Evolutionary conservation across 495 filamentous ascomycete genomes (phyloP).

Genomic region (Aspergillus hancockii): DNA sequence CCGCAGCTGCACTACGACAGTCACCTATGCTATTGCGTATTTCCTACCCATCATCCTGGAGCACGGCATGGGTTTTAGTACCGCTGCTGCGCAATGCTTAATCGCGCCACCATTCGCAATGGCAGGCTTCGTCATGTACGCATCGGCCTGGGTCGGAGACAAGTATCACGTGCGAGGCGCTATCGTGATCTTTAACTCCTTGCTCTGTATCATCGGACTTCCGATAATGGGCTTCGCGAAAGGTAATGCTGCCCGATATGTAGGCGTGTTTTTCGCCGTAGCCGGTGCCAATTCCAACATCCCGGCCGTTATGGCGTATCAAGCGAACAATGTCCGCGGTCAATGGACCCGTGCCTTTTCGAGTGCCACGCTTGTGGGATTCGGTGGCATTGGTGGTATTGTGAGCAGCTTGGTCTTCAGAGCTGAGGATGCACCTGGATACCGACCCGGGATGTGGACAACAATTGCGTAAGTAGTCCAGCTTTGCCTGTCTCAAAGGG

Average conservation of each 20-base stretch:
- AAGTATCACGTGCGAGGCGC: slow-evolving; percentile 57
- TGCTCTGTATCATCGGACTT: slow-evolving; percentile 52
- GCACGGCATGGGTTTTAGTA: slow-evolving; percentile 57
- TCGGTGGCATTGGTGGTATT: slow-evolving; percentile 63
- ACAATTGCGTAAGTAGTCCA: slow-evolving; percentile 40
- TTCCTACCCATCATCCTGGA: slow-evolving; percentile 67
- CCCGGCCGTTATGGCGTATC: slow-evolving; percentile 58
- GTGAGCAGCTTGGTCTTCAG: slow-evolving; percentile 58
- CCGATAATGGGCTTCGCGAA: slow-evolving; percentile 55
- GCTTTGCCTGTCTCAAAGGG: background rate
- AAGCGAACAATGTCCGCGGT: slow-evolving; percentile 66
- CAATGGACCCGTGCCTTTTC: slow-evolving; percentile 66
- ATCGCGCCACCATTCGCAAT: slow-evolving; percentile 63
- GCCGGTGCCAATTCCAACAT: slow-evolving; percentile 63
- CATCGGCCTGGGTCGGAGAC: slow-evolving; percentile 54
- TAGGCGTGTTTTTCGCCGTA: slow-evolving; percentile 64
- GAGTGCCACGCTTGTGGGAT: slow-evolving; percentile 55
- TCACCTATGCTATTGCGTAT: slow-evolving; percentile 65
- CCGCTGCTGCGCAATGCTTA: slow-evolving; percentile 60
- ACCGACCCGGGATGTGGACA: slow-evolving; percentile 56
- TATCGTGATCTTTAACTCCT: slow-evolving; percentile 56
- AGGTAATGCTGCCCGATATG: slow-evolving; percentile 55
- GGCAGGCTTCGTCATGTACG: slow-evolving; percentile 61
- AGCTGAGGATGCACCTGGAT: slow-evolving; percentile 55
- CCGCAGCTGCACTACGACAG: slow-evolving; percentile 52